Base-by-base conservation (phyloP, 75 land plant genomes). In the Picea glauca region DNA sequence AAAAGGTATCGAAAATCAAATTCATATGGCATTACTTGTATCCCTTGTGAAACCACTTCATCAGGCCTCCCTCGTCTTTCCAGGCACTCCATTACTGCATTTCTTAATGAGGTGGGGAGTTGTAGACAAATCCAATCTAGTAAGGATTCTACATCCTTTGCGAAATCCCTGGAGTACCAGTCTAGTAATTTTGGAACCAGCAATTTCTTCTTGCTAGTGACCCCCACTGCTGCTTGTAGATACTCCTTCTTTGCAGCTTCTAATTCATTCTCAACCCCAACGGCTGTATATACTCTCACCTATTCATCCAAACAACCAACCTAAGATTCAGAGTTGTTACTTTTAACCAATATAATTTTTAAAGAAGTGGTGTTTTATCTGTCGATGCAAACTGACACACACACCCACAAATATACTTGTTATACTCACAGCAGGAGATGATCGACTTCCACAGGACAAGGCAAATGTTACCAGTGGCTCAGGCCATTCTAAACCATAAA, bases 401-500 rank as follows among this genome's bases (percentile, higher is more conserved):
- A 81, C 63, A 15, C 61, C 77, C 63, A 15, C 58, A 60, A 43
- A 38, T 6, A 80, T 15, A 14, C 74, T 35, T 33, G 31, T 58
- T 58, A 2, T 60, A 90, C 98, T 94, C 88, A 98, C 99, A 76
- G 92, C 94, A 80, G 99, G 99, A 54, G 98, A 93, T 18, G 99
- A 98, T 89, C 92, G 83, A 78, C 94, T 98, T 77, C 99, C 99
- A 83, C 99, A 98, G 60, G 93, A 90, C 64, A 98, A 91, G 6
- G 99, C 99, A 88, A 98, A 98, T 63, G 93, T 91, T 62, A 98
- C 96, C 78, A 95, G 83, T 26, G 99, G 99, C 81, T 98, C 99
- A 6, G 96, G 91, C 90, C 94, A 91, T 43, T 98, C 98, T 76
- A 98, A 76, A 8, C 91, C 90, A 76, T 86, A 91, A 11, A 75